Percentiles rank a stretch among this genome's conserved stretches.
phyloP scores from a whole-genome alignment of 192 early-diverging fungal species.

The Pilobolus umbonatus region DNA sequence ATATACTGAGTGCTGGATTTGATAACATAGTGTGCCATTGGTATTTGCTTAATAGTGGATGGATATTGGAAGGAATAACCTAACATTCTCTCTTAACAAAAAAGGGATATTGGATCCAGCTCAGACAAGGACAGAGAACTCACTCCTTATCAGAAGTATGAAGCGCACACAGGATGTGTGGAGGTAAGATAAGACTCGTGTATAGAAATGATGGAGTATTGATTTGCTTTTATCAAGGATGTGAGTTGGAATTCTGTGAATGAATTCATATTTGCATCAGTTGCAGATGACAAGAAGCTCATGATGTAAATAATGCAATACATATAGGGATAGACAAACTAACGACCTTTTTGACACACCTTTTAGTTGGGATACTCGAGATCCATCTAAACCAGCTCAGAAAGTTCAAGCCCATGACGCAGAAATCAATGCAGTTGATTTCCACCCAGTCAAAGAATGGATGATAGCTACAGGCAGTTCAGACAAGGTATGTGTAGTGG shows the following conservation, averaged over 20 bases:
- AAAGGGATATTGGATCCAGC: slow-evolving; percentile 74
- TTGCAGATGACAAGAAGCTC: slow-evolving; percentile 91
- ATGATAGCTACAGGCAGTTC: slow-evolving; percentile 91
- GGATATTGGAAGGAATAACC: neutral
- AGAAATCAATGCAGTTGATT: slow-evolving; percentile 94
- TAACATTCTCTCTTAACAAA: neutral
- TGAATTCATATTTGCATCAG: slow-evolving; percentile 89
- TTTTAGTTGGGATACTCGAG: slow-evolving; percentile 89
- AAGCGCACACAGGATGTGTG: slow-evolving; percentile 85
- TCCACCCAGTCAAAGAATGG: slow-evolving; percentile 85
- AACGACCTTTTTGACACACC: neutral
- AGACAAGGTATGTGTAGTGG: slow-evolving; percentile 67
- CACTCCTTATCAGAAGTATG: slow-evolving; percentile 72
- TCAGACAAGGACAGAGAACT: slow-evolving; percentile 69
- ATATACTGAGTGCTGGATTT: slow-evolving; percentile 86
- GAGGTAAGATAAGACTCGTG: slow-evolving; percentile 48
- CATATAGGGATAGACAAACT: neutral
- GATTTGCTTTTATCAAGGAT: slow-evolving; percentile 52
- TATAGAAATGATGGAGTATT: neutral
- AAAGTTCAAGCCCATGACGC: slow-evolving; percentile 86
- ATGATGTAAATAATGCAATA: slow-evolving; percentile 58
- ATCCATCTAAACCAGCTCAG: slow-evolving; percentile 58
- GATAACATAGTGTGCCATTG: slow-evolving; percentile 90
- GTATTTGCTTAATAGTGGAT: slow-evolving; percentile 7
- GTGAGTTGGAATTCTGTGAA: slow-evolving; percentile 88